These are phyloP conservation scores for Pseudogymnoascus sp. DNA, from an alignment of 2,329 filamentous ascomycete species.

Conservation along the genomic window DNA sequence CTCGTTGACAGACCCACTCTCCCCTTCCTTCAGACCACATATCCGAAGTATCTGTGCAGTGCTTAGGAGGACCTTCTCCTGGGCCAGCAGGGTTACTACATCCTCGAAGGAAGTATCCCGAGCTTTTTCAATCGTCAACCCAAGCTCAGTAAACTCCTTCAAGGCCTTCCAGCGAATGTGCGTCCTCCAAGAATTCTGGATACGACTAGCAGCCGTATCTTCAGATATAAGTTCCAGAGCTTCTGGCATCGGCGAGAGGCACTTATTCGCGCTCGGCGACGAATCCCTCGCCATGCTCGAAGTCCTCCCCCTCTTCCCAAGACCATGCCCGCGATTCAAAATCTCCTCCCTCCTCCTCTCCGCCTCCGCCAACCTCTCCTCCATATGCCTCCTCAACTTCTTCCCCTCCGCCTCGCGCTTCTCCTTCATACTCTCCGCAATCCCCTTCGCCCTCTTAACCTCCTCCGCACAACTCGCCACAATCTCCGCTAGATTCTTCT, in stretches of 20 bases:
- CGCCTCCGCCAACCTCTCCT: slow-evolving; percentile 70
- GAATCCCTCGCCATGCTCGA: slow-evolving; percentile 38
- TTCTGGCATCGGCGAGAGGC: slow-evolving; percentile 40
- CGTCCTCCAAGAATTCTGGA: slow-evolving; percentile 64
- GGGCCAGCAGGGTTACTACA: slow-evolving; percentile 59
- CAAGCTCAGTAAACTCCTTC: slow-evolving; percentile 56
- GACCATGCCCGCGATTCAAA: slow-evolving; percentile 41
- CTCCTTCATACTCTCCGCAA: slow-evolving; percentile 76
- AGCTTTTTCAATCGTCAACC: slow-evolving; percentile 62
- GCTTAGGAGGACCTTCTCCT: slow-evolving; percentile 54
- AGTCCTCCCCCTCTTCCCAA: slow-evolving; percentile 42
- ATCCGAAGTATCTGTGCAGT: slow-evolving; percentile 61
- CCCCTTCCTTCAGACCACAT: slow-evolving; percentile 60
- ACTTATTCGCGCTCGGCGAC: slow-evolving; percentile 38
- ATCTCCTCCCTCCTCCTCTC: slow-evolving; percentile 62
- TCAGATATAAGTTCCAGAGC: slow-evolving; percentile 41
- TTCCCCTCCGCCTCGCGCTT: slow-evolving; percentile 66
- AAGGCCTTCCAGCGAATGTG: slow-evolving; percentile 49
- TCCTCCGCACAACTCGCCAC: slow-evolving; percentile 75
- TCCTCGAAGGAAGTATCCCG: slow-evolving; percentile 63
- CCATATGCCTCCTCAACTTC: slow-evolving; percentile 64
- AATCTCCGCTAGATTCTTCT: slow-evolving; percentile 74
- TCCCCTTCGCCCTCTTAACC: slow-evolving; percentile 70
- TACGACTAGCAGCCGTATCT: slow-evolving; percentile 53
- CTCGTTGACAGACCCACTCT: slow-evolving; percentile 52